Percentiles rank a stretch among this genome's conserved stretches.
Conservation (phyloP, 2,329 filamentous ascomycete genomes). For the Aspergillus tanneri region DNA sequence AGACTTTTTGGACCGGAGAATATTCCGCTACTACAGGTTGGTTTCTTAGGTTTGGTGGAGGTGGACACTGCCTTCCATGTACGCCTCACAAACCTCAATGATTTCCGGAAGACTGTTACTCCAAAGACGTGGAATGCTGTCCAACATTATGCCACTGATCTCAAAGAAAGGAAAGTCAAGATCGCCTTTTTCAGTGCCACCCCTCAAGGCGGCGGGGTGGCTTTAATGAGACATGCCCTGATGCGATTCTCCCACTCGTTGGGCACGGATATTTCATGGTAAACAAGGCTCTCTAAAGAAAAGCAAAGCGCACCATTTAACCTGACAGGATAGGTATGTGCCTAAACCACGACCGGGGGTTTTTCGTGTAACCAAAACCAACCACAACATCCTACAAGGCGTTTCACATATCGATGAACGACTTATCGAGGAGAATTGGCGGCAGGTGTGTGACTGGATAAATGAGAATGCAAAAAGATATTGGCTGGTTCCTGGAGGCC, state of each 20-base stretch:
- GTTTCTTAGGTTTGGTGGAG: constrained; percentile 66
- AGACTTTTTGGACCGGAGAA: constrained; percentile 72
- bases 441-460: constrained; percentile 69
- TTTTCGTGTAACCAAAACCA: constrained; percentile 81
- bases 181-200: constrained; percentile 79
- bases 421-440: constrained; percentile 62
- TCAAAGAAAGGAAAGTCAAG: constrained; percentile 64
- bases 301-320: constrained; percentile 3
- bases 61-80: constrained; percentile 67
- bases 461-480: constrained; percentile 70
- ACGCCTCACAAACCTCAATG: constrained; percentile 56
- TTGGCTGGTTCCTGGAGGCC: constrained; percentile 69
- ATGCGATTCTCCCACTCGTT: constrained; percentile 67
- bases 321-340: constrained; percentile 54
- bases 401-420: constrained; percentile 65
- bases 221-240: constrained; percentile 76
- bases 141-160: constrained; percentile 60
- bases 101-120: constrained; percentile 63
- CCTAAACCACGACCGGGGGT: constrained; percentile 77
- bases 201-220: constrained; percentile 78
- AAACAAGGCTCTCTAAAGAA: constrained; percentile 32
- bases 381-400: constrained; percentile 85
- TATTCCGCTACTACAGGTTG: constrained; percentile 65
- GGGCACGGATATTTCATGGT: constrained; percentile 72
- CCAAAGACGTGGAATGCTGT: constrained; percentile 65